Conservation (phyloP, 169 alveolate genomes). For the Babesia bovis region DNA sequence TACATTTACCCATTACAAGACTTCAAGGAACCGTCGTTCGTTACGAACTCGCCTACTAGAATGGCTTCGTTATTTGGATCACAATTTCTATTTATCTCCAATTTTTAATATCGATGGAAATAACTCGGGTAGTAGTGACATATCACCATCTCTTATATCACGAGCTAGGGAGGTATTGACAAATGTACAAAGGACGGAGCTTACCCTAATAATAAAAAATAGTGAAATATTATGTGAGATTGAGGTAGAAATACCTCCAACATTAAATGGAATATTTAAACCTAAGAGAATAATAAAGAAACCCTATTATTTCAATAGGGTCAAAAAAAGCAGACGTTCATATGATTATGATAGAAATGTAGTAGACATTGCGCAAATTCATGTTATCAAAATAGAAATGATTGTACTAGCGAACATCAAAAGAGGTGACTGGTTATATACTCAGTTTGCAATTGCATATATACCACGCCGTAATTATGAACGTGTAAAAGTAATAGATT, state of each 20-base stretch:
- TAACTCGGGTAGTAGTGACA: not conserved
- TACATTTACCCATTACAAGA: no score
- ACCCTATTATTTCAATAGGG: not conserved
- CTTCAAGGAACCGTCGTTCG: no score
- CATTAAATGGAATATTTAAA: not conserved
- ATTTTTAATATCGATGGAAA: not conserved
- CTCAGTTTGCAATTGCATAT: not conserved
- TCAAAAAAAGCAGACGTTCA: no score
- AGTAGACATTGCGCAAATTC: not conserved
- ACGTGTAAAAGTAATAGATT: not conserved
- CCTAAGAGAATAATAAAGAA: not conserved
- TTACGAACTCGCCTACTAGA: no score
- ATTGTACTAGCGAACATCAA: not conserved
- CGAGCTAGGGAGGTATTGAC: no score
- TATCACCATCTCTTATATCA: not conserved
- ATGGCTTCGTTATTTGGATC: no score
- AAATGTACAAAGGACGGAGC: no score
- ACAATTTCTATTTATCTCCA: not conserved
- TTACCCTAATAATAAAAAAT: no score
- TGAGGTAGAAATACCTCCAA: not conserved
- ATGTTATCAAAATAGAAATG: not conserved
- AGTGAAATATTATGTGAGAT: no score
- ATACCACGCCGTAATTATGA: no score
- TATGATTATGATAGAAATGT: no score
- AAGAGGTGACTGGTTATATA: slow-evolving; percentile 13